Evolutionary conservation across 805 yeast species (phyloP), one percentile per base, ranked within the genome.

Genomic region (Lipomyces spencermartinsiae): DNA sequence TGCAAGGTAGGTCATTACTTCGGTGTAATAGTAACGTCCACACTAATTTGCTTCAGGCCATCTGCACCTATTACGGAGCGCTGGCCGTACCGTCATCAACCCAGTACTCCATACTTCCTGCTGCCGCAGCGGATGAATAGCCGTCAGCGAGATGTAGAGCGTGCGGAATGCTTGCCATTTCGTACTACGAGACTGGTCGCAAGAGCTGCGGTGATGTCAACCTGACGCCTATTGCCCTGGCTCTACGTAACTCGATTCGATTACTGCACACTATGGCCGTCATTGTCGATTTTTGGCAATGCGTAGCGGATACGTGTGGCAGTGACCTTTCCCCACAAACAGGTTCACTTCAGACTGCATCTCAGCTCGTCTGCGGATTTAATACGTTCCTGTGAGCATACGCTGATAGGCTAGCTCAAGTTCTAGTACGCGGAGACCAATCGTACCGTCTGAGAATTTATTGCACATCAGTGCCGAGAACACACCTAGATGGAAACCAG

Each of bases 61-160:
- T 68, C 6, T 68, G 71, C 34, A 70, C 63, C 16, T 68, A 68
- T 43, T 68, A 59, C 31, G 66, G 71, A 14, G 70, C 58, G 5
- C 59, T 68, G 5, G 70, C 71, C 1, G 53, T 8, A n/a, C 68
- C 68, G 1, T 49, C 54, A 7, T 43, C 62, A 43, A 34, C 31
- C n/a, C 57, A 61, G 12, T 61, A 55, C 31, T 61, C 34, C 56
- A 3, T 53, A 10, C 56, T 53, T 22, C 34, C 31, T 22, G 34
- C 49, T 16, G 22, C 22, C 3, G 16, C 49, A 8, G 49, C 49
- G 10, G 22, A 43, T 12, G 16, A 12, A n/a, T 43, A 43, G 22
- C 49, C n/a, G 22, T 43, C 49, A n/a, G n/a, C 7, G 49, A 43
- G 16, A 12, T 12, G 43, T 37, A 37, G 6, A 37, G 14, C 16